Conservation (phyloP, 2,329 filamentous ascomycete species). For the Amesomyces nigricolor region DNA sequence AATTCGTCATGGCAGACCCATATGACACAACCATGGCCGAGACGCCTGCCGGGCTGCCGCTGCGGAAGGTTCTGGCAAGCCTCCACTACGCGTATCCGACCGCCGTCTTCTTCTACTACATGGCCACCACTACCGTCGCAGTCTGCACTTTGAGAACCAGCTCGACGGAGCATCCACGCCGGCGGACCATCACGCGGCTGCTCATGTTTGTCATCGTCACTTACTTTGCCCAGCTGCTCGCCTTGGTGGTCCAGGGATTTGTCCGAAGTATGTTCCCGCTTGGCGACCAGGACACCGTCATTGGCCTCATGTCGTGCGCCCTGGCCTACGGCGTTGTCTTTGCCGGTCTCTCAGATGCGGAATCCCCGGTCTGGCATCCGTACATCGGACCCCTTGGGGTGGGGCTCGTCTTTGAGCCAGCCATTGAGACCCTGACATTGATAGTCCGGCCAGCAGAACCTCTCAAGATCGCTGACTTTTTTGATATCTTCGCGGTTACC, state of each 20-base stretch:
- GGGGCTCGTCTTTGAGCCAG: constrained; percentile 51
- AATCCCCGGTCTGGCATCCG: constrained; percentile 54
- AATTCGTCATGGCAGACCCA: constrained; percentile 17
- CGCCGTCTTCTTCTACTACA: constrained; percentile 52
- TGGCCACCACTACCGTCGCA: constrained; percentile 44
- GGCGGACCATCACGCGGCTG: constrained; percentile 39
- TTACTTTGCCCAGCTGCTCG: constrained; percentile 43
- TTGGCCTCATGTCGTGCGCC: constrained; percentile 56
- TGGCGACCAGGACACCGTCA: constrained; percentile 43
- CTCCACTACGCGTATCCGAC: constrained; percentile 57
- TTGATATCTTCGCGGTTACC: constrained; percentile 31
- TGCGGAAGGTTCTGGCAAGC: constrained; percentile 34
- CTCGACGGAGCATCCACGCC: constrained; percentile 36
- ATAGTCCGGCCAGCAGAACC: constrained; percentile 11
- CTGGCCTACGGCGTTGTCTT: constrained; percentile 59
- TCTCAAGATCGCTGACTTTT: constrained; percentile 20
- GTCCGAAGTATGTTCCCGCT: constrained; percentile 34
- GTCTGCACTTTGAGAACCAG: constrained; percentile 49
- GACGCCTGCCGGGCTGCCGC: constrained; percentile 12
- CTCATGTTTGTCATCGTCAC: constrained; percentile 40
- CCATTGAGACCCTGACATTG: constrained; percentile 32
- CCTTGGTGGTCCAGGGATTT: constrained; percentile 35
- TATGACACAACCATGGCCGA: constrained; percentile 15
- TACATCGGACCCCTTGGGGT: constrained; percentile 59
- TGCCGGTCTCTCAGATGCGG: constrained; percentile 46